A percentile compares a stretch with the other conserved stretches of the same genome.
Conservation (phyloP, 164 flowering plant genomes). For the Stephania japonica region DNA sequence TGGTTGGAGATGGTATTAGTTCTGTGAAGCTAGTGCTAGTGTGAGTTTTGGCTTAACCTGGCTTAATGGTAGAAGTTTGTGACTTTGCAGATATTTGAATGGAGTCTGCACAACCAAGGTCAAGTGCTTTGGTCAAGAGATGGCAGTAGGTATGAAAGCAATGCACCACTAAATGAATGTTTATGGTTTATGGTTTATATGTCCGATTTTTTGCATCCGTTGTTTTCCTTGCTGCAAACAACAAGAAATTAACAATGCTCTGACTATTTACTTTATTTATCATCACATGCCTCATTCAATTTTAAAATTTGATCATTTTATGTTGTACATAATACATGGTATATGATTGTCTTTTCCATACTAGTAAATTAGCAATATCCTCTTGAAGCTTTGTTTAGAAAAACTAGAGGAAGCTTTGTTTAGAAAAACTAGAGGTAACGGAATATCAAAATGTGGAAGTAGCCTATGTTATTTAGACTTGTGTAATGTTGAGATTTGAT, state of each 20-base stretch:
- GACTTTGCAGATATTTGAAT: constrained; percentile 69
- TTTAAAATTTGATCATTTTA: background rate
- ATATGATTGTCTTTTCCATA: too few species aligned
- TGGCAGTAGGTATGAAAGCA: constrained; percentile 52
- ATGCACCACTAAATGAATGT: background rate
- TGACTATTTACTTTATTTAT: background rate
- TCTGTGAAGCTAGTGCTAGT: background rate
- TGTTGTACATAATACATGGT: background rate
- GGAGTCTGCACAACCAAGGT: constrained; percentile 96
- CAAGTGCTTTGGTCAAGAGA: constrained; percentile 87
- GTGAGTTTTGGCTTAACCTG: constrained; percentile 5
- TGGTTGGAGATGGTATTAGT: background rate
- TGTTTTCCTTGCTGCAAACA: background rate
- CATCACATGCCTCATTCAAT: background rate
- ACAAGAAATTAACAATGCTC: background rate
- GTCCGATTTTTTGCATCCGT: background rate
- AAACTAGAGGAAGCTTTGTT: too few species aligned
- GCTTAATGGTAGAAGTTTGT: constrained; percentile 9
- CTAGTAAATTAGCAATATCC: too few species aligned
- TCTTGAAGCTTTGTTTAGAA: too few species aligned
- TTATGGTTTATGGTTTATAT: background rate
- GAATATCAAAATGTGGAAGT: too few species aligned
- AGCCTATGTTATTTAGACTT: too few species aligned
- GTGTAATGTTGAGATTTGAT: too few species aligned
- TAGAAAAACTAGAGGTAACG: too few species aligned